These are phyloP conservation scores for Backusella tuberculispora DNA, from an alignment of 192 early-diverging fungal species.

Conservation along the genomic window DNA sequence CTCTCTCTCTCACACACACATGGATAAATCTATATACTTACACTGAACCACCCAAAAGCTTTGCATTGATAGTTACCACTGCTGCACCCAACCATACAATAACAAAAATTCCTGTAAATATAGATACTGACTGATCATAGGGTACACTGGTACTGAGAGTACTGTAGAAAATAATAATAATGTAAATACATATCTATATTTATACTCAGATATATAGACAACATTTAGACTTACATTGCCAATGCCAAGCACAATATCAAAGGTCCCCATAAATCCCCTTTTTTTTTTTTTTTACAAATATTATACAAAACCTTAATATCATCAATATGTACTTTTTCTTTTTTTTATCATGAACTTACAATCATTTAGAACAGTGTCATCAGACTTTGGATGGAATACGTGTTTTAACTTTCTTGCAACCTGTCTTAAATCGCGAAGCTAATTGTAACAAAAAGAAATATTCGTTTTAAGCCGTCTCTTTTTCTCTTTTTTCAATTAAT, in stretches of 20 bases:
- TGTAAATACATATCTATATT: background rate
- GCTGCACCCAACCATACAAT: conserved; percentile 95
- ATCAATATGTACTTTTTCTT: background rate
- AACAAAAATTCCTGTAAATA: conserved; percentile 93
- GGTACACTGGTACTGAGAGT: conserved; percentile 81
- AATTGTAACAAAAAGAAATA: conserved; percentile 21
- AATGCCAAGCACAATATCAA: conserved; percentile 90
- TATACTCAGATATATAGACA: background rate
- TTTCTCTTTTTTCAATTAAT: background rate
- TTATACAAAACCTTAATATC: conserved; percentile 46
- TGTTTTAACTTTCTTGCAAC: conserved; percentile 75
- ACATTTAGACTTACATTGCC: conserved; percentile 67
- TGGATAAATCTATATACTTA: conserved; percentile 42
- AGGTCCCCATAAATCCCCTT: conserved; percentile 98
- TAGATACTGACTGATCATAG: conserved; percentile 75
- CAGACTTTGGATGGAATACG: conserved; percentile 70
- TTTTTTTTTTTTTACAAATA: conserved; percentile 46
- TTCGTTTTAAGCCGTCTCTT: background rate
- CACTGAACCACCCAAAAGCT: conserved; percentile 92
- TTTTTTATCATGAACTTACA: conserved; percentile 51
- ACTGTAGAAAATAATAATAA: conserved; percentile 37
- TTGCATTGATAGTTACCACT: conserved; percentile 94
- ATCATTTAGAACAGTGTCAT: conserved; percentile 70
- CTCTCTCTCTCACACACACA: too few relatives aligned
- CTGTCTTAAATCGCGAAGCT: conserved; percentile 74